Evolutionary conservation across 1,284 basidiomycete genomes (phyloP).

Genomic region (Vanrija sp.): DNA sequence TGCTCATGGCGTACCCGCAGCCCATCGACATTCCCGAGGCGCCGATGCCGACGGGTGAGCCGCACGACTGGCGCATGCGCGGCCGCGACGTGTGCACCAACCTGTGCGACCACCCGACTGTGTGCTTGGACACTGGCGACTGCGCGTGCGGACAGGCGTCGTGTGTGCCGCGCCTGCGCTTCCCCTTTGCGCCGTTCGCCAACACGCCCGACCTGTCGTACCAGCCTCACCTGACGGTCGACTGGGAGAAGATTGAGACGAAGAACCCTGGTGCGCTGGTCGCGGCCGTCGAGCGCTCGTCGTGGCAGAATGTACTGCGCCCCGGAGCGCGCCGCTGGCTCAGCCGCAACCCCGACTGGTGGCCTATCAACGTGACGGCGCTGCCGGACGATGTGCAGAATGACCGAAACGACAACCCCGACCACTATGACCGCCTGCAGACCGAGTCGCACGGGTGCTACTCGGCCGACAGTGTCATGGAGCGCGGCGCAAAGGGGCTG

Average conservation of each 20-base stretch:
- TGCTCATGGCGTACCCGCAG: constrained; percentile 2
- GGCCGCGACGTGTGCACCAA: constrained; percentile 21
- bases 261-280: constrained; percentile 11
- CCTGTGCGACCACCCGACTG: constrained; percentile 26
- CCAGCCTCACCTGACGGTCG: constrained; percentile 4
- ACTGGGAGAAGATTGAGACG: not conserved
- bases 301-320: constrained; percentile 29
- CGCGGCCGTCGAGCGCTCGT: constrained; percentile 18
- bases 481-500: constrained; percentile 13
- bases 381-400: constrained; percentile 13
- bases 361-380: constrained; percentile 16
- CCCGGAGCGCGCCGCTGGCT: constrained; percentile 21
- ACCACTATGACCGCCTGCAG: constrained; percentile 14
- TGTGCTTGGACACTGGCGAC: constrained; percentile 28
- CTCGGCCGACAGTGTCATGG: constrained; percentile 23
- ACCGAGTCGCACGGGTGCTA: constrained; percentile 20
- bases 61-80: constrained; percentile 17
- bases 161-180: constrained; percentile 15
- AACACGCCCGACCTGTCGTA: constrained; percentile 19
- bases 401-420: constrained; percentile 10
- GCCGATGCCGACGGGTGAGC: constrained; percentile 16
- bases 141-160: constrained; percentile 24
- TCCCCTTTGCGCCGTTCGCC: constrained; percentile 19
- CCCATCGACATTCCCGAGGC: constrained; percentile 9
- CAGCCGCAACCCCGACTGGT: constrained; percentile 7